Percentiles rank a stretch among this genome's conserved stretches.
Evolutionary conservation across 116 monocot species (phyloP).

Genomic region (Phalaenopsis hybrid): DNA sequence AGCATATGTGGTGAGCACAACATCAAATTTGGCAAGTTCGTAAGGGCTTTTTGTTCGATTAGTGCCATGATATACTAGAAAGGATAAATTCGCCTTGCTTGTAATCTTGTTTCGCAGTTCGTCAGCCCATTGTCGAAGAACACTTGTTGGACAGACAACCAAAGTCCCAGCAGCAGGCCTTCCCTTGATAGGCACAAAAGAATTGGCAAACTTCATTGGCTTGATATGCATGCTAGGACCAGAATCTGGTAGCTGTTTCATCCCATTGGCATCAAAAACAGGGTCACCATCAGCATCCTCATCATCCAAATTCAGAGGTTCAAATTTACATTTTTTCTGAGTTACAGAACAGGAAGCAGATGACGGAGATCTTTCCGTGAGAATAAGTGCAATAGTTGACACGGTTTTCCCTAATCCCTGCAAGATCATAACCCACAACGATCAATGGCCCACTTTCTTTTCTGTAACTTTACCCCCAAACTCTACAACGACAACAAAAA

Average conservation of each 20-base stretch:
- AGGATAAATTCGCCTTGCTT: slow-evolving; percentile 47
- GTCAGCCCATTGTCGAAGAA: slow-evolving; percentile 86
- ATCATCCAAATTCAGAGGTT: slow-evolving; percentile 53
- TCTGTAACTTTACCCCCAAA: not conserved
- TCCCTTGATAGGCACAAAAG: slow-evolving; percentile 21
- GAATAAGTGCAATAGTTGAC: slow-evolving; percentile 78
- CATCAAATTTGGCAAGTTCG: slow-evolving; percentile 80
- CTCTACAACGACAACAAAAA: not conserved
- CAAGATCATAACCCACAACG: slow-evolving; percentile 7
- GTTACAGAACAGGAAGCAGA: slow-evolving; percentile 10
- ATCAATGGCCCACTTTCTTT: not conserved
- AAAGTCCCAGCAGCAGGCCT: slow-evolving; percentile 85
- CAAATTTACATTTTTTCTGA: slow-evolving; percentile 25
- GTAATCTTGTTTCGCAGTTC: slow-evolving; percentile 69
- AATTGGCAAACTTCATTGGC: slow-evolving; percentile 15
- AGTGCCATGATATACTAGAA: slow-evolving; percentile 78
- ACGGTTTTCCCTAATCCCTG: slow-evolving; percentile 87
- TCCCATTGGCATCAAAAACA: slow-evolving; percentile 9
- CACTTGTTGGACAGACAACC: slow-evolving; percentile 89
- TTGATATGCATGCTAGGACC: not conserved
- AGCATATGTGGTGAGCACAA: slow-evolving; percentile 87
- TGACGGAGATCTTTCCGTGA: slow-evolving; percentile 53
- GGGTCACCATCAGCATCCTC: slow-evolving; percentile 26
- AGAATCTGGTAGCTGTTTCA: slow-evolving; percentile 15
- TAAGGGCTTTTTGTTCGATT: slow-evolving; percentile 69